Percentiles rank a stretch among this genome's conserved stretches.
These are phyloP conservation scores for Termitomyces sp. DNA, from an alignment of 768 basidiomycete genomes.

Conservation along the genomic window DNA sequence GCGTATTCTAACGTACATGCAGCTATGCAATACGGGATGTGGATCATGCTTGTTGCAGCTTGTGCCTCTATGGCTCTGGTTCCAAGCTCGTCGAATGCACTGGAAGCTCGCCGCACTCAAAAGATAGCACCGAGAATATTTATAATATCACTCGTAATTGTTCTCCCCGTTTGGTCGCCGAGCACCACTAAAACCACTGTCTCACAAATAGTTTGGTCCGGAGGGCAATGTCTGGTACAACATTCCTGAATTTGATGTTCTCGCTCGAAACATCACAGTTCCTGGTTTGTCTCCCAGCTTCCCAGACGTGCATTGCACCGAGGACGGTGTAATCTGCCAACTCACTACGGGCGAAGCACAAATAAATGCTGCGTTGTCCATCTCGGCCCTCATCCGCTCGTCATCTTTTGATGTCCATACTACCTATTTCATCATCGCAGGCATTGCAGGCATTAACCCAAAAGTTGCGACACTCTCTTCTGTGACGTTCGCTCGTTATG, in stretches of 20 bases:
- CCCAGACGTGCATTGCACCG: neutral
- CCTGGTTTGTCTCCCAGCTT: neutral
- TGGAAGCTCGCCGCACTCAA: neutral
- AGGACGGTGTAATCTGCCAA: neutral
- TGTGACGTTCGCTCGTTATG: slow-evolving; percentile 9
- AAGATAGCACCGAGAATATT: neutral
- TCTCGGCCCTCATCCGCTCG: neutral
- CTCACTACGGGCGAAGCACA: neutral
- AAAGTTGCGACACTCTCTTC: slow-evolving; percentile 5
- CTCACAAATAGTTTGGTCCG: neutral
- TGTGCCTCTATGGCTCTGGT: neutral
- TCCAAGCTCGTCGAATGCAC: neutral
- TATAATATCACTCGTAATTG: neutral
- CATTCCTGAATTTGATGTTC: neutral
- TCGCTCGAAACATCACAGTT: neutral
- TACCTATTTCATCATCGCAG: neutral
- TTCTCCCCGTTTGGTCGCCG: neutral
- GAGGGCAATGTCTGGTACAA: neutral
- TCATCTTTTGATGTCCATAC: neutral
- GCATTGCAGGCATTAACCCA: neutral
- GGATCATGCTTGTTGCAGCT: neutral
- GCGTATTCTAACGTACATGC: neutral
- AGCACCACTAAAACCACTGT: neutral
- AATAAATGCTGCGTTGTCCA: neutral
- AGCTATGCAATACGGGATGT: neutral